phyloP scores from a whole-genome alignment of 2,329 filamentous ascomycete species.

The Xylaria hypoxylon region DNA sequence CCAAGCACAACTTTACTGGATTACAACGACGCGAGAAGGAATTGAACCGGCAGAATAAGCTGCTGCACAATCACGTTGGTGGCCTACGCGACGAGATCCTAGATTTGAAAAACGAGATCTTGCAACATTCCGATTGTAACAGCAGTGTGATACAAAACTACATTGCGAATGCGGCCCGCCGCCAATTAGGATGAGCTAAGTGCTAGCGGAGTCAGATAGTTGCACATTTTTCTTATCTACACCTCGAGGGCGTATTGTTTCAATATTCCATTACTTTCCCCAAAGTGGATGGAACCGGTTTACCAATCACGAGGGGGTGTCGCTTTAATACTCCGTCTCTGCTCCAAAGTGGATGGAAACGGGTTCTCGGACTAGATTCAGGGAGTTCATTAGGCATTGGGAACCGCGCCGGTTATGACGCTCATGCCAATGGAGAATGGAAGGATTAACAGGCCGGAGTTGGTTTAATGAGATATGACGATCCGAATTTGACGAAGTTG shows the following conservation, averaged over 20 bases:
- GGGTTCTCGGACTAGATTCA: not conserved
- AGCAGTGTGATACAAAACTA: conserved; percentile 49
- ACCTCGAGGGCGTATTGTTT: not conserved
- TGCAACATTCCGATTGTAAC: conserved; percentile 45
- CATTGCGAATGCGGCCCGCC: conserved; percentile 44
- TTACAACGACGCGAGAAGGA: conserved; percentile 44
- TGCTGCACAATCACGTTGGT: conserved; percentile 38
- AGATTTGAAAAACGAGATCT: conserved; percentile 46
- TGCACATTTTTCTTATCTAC: not conserved
- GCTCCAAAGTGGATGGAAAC: not conserved
- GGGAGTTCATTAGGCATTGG: too few relatives aligned
- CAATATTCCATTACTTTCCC: too few relatives aligned
- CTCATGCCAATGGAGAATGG: not conserved
- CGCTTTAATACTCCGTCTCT: not conserved
- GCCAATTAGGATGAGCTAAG: conserved; percentile 24
- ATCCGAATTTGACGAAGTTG: not conserved
- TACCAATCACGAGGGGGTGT: not conserved
- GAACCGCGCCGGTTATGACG: not conserved
- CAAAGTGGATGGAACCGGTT: too few relatives aligned
- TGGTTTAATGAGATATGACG: conserved; percentile 4
- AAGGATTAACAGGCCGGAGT: not conserved
- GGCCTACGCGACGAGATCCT: conserved; percentile 45
- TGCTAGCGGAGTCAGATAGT: not conserved
- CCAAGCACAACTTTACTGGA: conserved; percentile 40
- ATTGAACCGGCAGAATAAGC: conserved; percentile 41